Percentiles rank a stretch among this genome's conserved stretches.
phyloP scores from a whole-genome alignment of 805 yeast species.

The Naumovozyma dairenensis region DNA sequence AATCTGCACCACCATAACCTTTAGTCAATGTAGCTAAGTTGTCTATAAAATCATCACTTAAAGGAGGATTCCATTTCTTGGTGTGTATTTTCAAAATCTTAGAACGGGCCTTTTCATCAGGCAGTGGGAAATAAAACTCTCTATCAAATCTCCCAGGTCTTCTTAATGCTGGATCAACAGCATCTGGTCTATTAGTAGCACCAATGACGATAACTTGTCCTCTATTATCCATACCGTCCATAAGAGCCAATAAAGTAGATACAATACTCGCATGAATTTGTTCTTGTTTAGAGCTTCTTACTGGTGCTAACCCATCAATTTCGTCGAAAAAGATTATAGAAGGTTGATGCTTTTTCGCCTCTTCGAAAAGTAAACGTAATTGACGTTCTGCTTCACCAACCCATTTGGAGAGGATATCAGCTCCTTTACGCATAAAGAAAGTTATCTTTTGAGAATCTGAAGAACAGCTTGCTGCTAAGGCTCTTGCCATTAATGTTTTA shows the following conservation, averaged over 20 bases:
- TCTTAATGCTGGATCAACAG: constrained; percentile 95
- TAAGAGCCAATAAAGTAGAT: constrained; percentile 83
- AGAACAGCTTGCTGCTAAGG: constrained; percentile 90
- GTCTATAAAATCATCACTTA: constrained; percentile 45
- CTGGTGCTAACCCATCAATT: constrained; percentile 97
- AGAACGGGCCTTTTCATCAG: constrained; percentile 68
- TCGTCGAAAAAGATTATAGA: constrained; percentile 94
- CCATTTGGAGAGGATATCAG: constrained; percentile 95
- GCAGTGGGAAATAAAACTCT: constrained; percentile 92
- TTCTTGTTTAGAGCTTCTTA: constrained; percentile 92
- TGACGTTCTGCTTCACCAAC: constrained; percentile 99
- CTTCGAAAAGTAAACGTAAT: constrained; percentile 80
- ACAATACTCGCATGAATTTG: constrained; percentile 97
- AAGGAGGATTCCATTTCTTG: constrained; percentile 74
- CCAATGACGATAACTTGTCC: constrained; percentile 98
- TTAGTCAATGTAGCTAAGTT: constrained; percentile 74
- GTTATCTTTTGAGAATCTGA: constrained; percentile 79
- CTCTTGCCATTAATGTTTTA: constrained; percentile 95
- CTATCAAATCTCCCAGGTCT: constrained; percentile 97
- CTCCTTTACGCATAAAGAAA: constrained; percentile 96
- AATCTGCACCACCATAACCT: constrained; percentile 97
- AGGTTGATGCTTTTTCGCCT: constrained; percentile 93
- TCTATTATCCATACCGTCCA: constrained; percentile 99
- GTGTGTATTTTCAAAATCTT: constrained; percentile 82
- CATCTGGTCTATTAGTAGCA: constrained; percentile 95